Evolutionary conservation across 2,329 filamentous ascomycete genomes (phyloP).

Genomic region (Leptosphaerulina australis): DNA sequence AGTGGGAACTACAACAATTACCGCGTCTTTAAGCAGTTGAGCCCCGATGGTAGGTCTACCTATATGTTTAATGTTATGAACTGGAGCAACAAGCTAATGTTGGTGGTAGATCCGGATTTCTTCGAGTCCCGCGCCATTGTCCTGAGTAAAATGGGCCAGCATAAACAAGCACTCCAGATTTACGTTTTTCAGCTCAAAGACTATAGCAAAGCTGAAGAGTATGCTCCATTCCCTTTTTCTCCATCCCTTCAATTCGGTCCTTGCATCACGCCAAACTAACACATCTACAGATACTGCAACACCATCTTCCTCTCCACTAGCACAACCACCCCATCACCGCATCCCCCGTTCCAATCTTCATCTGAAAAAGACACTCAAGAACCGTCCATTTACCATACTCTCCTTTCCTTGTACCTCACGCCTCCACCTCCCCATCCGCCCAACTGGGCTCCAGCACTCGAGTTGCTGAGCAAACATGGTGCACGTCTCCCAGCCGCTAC

Average conservation of each 20-base stretch:
- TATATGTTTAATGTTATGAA: not conserved
- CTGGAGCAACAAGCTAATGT: conserved; percentile 4
- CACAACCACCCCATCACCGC: conserved; percentile 39
- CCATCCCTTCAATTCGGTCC: not conserved
- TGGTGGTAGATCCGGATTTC: conserved; percentile 72
- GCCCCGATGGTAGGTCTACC: conserved; percentile 75
- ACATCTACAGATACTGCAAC: conserved; percentile 75
- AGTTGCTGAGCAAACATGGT: conserved; percentile 89
- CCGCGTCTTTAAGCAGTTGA: conserved; percentile 77
- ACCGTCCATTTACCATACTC: conserved; percentile 87
- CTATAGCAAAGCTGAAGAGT: conserved; percentile 92
- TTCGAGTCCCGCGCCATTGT: conserved; percentile 90
- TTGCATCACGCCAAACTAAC: not conserved
- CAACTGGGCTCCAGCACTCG: conserved; percentile 78
- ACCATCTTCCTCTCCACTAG: conserved; percentile 68
- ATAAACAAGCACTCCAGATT: conserved; percentile 94
- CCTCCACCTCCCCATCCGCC: conserved; percentile 75
- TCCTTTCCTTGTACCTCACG: conserved; percentile 86
- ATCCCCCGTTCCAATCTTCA: conserved; percentile 42
- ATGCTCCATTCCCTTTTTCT: conserved; percentile 5
- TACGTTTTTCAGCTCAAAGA: conserved; percentile 94
- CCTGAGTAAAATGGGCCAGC: conserved; percentile 91
- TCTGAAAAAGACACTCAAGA: conserved; percentile 56
- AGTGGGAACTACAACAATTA: conserved; percentile 82
- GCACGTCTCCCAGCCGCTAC: conserved; percentile 86